Evolutionary conservation across 768 basidiomycete genomes (phyloP).

Genomic region (Tricholoma saponaceum): DNA sequence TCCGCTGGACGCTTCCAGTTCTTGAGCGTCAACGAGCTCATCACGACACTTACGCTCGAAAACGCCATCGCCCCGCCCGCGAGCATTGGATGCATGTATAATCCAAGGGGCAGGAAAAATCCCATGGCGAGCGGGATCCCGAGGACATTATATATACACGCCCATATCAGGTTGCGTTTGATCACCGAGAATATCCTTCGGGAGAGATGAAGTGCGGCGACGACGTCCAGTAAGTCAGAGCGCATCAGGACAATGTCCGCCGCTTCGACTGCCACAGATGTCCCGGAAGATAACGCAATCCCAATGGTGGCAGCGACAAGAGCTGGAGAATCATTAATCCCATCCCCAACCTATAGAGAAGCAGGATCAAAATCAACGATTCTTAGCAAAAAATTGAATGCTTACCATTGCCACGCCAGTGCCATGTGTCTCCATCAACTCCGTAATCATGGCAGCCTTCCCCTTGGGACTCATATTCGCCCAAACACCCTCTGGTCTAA

Average conservation of each 20-base stretch:
- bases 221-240: constrained; percentile 94
- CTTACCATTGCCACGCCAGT: constrained; percentile 88
- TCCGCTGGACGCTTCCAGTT: constrained; percentile 75
- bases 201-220: constrained; percentile 92
- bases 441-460: constrained; percentile 81
- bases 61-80: constrained; percentile 99
- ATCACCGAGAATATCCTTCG: constrained; percentile 87
- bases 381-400: constrained; percentile 8
- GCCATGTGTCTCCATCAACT: constrained; percentile 68
- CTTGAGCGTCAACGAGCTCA: constrained; percentile 79
- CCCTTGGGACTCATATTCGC: constrained; percentile 94
- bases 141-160: constrained; percentile 89
- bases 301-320: constrained; percentile 95
- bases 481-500: constrained; percentile 78
- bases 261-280: constrained; percentile 96
- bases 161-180: constrained; percentile 92
- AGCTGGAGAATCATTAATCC: constrained; percentile 98
- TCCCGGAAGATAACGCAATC: constrained; percentile 93
- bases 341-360: constrained; percentile 81
- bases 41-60: constrained; percentile 93
- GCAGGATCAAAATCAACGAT: not conserved
- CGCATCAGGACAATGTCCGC: constrained; percentile 98
- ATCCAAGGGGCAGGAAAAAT: constrained; percentile 83
- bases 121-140: constrained; percentile 99
- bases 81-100: constrained; percentile 97